Evolutionary conservation across 768 basidiomycete species (phyloP).

Genomic region (Serendipita vermifera): DNA sequence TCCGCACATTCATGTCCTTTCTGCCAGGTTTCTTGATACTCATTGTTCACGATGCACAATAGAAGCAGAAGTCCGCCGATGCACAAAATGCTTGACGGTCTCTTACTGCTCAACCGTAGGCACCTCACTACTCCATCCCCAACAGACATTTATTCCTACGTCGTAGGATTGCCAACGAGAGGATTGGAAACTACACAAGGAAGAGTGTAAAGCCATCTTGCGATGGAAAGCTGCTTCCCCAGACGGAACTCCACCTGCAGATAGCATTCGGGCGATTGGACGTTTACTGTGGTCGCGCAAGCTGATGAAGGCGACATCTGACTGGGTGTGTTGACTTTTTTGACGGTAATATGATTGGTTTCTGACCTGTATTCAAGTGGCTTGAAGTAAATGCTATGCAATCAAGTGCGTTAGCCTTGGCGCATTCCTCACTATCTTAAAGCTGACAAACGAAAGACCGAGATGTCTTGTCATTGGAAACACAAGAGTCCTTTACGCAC

Average conservation of each 20-base stretch:
- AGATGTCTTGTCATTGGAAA: slow-evolving; percentile 33
- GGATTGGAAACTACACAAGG: slow-evolving; percentile 66
- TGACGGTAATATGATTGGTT: background rate
- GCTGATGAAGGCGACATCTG: slow-evolving; percentile 38
- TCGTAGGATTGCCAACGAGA: slow-evolving; percentile 50
- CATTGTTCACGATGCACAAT: slow-evolving; percentile 57
- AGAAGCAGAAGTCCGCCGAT: slow-evolving; percentile 34
- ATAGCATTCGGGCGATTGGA: slow-evolving; percentile 67
- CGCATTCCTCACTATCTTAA: background rate
- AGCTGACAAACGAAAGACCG: slow-evolving; percentile 35
- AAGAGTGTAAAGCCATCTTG: slow-evolving; percentile 61
- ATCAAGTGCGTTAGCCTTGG: slow-evolving; percentile 47
- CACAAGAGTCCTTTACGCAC: slow-evolving; percentile 47
- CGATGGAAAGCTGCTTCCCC: slow-evolving; percentile 39
- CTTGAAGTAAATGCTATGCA: slow-evolving; percentile 57
- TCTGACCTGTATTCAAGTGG: slow-evolving; percentile 26
- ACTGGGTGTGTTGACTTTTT: slow-evolving; percentile 38
- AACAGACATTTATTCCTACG: slow-evolving; percentile 5
- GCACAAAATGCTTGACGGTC: slow-evolving; percentile 54
- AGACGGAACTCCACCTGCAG: slow-evolving; percentile 45
- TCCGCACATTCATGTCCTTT: slow-evolving; percentile 54
- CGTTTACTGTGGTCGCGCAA: slow-evolving; percentile 56
- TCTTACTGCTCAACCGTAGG: slow-evolving; percentile 68
- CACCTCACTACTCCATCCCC: slow-evolving; percentile 13
- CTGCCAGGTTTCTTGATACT: slow-evolving; percentile 42